Percentiles rank a stretch among this genome's conserved stretches.
Conservation (phyloP, 331 rosid species). For the Malus hybrid region DNA sequence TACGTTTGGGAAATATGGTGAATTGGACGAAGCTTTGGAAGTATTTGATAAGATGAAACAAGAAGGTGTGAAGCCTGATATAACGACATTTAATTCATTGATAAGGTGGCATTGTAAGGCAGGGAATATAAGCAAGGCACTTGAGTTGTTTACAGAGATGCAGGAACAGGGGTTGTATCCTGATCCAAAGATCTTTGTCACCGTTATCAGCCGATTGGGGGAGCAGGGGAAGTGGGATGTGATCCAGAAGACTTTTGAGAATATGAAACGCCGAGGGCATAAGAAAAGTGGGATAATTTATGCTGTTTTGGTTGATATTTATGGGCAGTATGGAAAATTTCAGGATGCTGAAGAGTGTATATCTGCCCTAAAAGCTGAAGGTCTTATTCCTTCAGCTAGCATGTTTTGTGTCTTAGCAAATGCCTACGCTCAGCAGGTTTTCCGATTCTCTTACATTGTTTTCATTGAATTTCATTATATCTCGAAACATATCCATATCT, state of each 20-base stretch:
- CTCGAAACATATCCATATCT: background rate
- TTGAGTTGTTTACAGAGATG: slow-evolving; percentile 49
- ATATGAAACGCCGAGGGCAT: slow-evolving; percentile 46
- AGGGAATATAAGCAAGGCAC: slow-evolving; percentile 45
- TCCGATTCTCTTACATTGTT: background rate
- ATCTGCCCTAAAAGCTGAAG: slow-evolving; percentile 52
- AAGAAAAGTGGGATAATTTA: slow-evolving; percentile 42
- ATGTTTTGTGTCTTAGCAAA: slow-evolving; percentile 60
- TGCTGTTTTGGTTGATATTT: slow-evolving; percentile 64
- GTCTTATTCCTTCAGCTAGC: slow-evolving; percentile 44
- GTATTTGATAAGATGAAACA: slow-evolving; percentile 51
- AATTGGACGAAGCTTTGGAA: slow-evolving; percentile 51
- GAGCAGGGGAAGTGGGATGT: slow-evolving; percentile 78
- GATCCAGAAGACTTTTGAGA: slow-evolving; percentile 46
- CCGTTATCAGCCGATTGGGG: slow-evolving; percentile 57
- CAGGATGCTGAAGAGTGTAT: slow-evolving; percentile 54
- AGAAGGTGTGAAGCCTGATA: slow-evolving; percentile 57
- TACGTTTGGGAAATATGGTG: slow-evolving; percentile 70
- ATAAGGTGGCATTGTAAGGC: slow-evolving; percentile 61
- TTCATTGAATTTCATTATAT: background rate
- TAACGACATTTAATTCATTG: slow-evolving; percentile 62
- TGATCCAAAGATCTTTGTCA: slow-evolving; percentile 66
- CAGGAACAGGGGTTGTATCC: slow-evolving; percentile 71
- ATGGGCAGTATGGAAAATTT: slow-evolving; percentile 69
- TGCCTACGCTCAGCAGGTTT: slow-evolving; percentile 80